phyloP scores from a whole-genome alignment of 345 rosid species.

The Euphorbia tirucalli region DNA sequence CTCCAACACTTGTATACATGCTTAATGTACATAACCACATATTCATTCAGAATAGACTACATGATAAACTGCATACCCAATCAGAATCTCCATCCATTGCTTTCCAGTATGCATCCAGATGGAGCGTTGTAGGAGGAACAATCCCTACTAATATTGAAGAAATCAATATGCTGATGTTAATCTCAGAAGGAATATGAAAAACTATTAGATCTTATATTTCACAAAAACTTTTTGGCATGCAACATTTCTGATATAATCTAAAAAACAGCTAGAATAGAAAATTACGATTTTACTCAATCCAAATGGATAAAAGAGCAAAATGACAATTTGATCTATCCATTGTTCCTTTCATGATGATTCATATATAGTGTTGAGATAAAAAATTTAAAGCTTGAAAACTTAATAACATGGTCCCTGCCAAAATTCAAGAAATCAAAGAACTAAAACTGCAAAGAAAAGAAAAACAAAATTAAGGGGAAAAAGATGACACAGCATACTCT shows the following conservation, averaged over 20 bases:
- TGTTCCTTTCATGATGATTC: too few relatives aligned
- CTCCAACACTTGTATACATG: not conserved
- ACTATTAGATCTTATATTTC: not conserved
- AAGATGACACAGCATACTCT: not conserved
- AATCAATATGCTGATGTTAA: conserved; percentile 1
- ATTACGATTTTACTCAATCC: not conserved
- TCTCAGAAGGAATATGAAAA: not conserved
- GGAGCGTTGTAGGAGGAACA: conserved; percentile 70
- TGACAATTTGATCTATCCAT: not conserved
- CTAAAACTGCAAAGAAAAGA: not conserved
- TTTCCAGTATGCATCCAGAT: conserved; percentile 79
- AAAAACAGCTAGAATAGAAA: not conserved
- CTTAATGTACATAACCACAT: not conserved
- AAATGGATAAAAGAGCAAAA: not conserved
- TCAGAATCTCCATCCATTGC: conserved; percentile 94
- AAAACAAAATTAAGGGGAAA: not conserved
- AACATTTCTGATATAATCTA: not conserved
- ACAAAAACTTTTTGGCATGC: not conserved
- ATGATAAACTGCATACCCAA: conserved; percentile 61
- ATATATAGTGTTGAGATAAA: too few relatives aligned
- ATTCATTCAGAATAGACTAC: conserved; percentile 6
- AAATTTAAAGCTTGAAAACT: not conserved
- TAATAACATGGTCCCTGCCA: not conserved
- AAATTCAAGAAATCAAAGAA: not conserved
- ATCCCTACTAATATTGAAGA: conserved; percentile 49